Conservation (phyloP, 495 filamentous ascomycete species). For the Aspergillus olivimuriae region DNA sequence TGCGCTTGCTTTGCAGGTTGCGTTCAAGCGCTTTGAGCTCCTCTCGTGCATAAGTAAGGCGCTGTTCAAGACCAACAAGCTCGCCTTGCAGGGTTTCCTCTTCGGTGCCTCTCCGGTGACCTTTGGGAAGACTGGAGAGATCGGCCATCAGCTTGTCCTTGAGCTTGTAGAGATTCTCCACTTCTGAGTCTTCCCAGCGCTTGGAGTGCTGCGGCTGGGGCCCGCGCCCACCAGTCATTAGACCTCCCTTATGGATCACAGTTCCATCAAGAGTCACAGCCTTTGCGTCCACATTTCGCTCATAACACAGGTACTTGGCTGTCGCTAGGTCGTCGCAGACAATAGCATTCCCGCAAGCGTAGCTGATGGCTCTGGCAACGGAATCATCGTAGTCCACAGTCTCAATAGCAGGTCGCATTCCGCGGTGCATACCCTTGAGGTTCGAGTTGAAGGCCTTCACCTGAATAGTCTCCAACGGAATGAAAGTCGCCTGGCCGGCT, state of each 20-base stretch:
- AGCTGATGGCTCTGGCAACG: constrained; percentile 85
- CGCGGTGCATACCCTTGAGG: constrained; percentile 79
- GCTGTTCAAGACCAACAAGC: constrained; percentile 74
- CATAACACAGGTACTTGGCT: constrained; percentile 85
- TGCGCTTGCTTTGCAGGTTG: constrained; percentile 79
- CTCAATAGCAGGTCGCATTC: constrained; percentile 87
- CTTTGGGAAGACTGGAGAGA: constrained; percentile 67
- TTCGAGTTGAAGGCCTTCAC: constrained; percentile 82
- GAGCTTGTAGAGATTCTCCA: constrained; percentile 68
- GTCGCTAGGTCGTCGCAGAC: constrained; percentile 83
- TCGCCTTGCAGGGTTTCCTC: constrained; percentile 80
- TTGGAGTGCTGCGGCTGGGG: constrained; percentile 62
- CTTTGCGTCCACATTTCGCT: constrained; percentile 79
- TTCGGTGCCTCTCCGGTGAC: constrained; percentile 61
- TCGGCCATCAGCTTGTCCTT: constrained; percentile 68
- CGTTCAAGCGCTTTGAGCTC: constrained; percentile 78
- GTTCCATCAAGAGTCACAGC: constrained; percentile 88
- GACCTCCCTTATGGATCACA: constrained; percentile 93
- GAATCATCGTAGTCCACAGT: constrained; percentile 88
- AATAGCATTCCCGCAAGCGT: constrained; percentile 92
- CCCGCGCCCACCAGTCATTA: constrained; percentile 91
- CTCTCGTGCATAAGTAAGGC: constrained; percentile 60
- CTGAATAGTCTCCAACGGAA: constrained; percentile 95
- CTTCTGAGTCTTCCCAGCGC: constrained; percentile 82
- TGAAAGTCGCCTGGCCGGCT: constrained; percentile 79